Evolutionary conservation across 2,329 filamentous ascomycete species (phyloP).

Genomic region (Paraphoma chrysanthemicola): DNA sequence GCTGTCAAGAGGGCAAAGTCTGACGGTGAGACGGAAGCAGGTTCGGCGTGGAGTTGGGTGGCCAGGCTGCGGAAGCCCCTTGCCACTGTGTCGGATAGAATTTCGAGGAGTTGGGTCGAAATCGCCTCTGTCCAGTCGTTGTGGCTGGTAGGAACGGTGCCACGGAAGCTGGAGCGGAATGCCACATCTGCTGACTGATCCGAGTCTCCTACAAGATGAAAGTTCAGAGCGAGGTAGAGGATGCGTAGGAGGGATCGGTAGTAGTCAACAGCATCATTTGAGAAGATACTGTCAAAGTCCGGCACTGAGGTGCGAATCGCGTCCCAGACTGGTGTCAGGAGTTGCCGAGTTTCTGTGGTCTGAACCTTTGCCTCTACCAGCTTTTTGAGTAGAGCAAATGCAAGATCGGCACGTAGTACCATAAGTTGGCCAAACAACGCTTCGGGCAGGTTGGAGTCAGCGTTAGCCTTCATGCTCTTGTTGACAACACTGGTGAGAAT

Average conservation of each 20-base stretch:
- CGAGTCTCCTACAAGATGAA: conserved; percentile 57
- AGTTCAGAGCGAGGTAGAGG: conserved; percentile 80
- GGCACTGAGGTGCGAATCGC: conserved; percentile 61
- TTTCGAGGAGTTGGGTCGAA: conserved; percentile 68
- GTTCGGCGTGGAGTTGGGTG: conserved; percentile 79
- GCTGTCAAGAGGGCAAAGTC: conserved; percentile 89
- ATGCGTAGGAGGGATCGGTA: conserved; percentile 85
- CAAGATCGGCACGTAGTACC: conserved; percentile 78
- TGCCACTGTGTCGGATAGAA: conserved; percentile 79
- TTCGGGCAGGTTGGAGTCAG: conserved; percentile 73
- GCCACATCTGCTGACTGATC: conserved; percentile 24
- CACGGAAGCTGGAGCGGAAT: conserved; percentile 46
- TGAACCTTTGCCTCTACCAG: conserved; percentile 66
- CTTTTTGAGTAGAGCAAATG: conserved; percentile 81
- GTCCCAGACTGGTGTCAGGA: conserved; percentile 68
- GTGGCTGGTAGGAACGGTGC: conserved; percentile 47
- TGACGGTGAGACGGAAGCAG: conserved; percentile 70
- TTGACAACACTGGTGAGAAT: conserved; percentile 77
- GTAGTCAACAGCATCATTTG: conserved; percentile 68
- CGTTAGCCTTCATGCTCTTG: conserved; percentile 81
- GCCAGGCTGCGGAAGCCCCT: conserved; percentile 84
- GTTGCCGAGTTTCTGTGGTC: conserved; percentile 58
- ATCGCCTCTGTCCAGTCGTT: conserved; percentile 47
- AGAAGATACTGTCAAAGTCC: conserved; percentile 67
- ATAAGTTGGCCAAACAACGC: conserved; percentile 82